Conservation (phyloP, 192 early-diverging fungal genomes). For the Umbelopsis isabellina region DNA sequence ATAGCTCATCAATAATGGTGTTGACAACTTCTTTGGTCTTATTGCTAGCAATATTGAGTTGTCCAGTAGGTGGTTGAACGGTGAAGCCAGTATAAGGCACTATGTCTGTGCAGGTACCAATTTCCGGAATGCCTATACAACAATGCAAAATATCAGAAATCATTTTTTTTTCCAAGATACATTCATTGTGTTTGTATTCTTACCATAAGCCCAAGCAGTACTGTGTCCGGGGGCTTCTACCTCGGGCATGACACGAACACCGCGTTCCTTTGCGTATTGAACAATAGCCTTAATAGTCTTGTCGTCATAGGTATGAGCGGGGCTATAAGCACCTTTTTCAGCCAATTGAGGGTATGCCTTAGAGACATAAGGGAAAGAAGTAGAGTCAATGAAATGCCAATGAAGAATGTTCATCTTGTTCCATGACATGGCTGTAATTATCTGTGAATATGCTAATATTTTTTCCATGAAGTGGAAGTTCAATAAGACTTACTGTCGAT, state of each 20-base stretch:
- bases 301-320: conserved; percentile 45
- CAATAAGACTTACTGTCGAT: conserved; percentile 30
- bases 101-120: conserved; percentile 32
- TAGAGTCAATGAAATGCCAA: conserved; percentile 40
- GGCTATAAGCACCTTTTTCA: conserved; percentile 41
- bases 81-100: conserved; percentile 40
- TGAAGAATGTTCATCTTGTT: conserved; percentile 45
- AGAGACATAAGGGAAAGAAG: conserved; percentile 38
- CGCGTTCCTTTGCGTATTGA: conserved; percentile 52
- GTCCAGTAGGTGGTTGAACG: conserved; percentile 57
- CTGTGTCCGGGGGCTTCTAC: conserved; percentile 61
- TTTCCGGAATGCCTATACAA: conserved; percentile 36
- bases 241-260: conserved; percentile 63
- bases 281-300: conserved; percentile 48
- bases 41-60: conserved; percentile 51
- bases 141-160: background rate
- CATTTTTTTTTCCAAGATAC: background rate
- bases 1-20: conserved; percentile 43
- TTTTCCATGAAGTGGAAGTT: background rate
- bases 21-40: conserved; percentile 48
- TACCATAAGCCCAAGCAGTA: conserved; percentile 39
- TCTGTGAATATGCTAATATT: background rate
- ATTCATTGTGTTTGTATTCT: background rate
- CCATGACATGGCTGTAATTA: conserved; percentile 31
- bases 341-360: conserved; percentile 38